Conservation (phyloP, 768 basidiomycete genomes). For the Pleurotus cornucopiae region DNA sequence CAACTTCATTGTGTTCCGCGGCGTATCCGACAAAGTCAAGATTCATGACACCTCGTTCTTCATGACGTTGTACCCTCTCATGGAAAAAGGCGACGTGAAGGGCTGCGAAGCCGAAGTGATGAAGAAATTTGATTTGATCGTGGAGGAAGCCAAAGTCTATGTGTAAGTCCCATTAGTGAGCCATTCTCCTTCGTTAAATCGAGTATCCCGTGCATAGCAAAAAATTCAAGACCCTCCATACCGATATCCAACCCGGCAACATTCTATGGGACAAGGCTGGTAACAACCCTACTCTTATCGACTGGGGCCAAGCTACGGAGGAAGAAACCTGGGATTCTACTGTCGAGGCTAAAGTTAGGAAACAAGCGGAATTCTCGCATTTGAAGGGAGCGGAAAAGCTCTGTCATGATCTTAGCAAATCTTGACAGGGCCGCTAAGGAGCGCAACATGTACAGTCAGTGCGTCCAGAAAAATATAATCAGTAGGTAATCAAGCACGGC, state of each 20-base stretch:
- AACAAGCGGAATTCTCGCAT: background rate
- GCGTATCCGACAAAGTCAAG: background rate
- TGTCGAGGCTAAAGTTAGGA: background rate
- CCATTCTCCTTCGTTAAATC: background rate
- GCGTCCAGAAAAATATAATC: too few relatives aligned
- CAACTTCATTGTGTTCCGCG: background rate
- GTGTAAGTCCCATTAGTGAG: background rate
- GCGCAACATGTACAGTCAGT: too few relatives aligned
- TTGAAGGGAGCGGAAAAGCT: too few relatives aligned
- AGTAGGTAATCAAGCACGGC: too few relatives aligned
- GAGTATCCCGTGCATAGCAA: background rate
- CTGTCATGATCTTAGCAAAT: too few relatives aligned
- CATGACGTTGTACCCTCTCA: background rate
- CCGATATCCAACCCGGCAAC: slow-evolving; percentile 1
- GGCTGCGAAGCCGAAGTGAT: background rate
- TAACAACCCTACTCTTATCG: background rate
- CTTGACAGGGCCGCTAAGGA: too few relatives aligned
- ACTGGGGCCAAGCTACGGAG: background rate
- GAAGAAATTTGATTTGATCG: background rate
- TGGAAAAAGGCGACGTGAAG: background rate
- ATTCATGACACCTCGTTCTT: background rate
- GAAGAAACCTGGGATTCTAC: background rate
- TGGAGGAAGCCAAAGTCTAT: background rate
- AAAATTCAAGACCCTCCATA: background rate
- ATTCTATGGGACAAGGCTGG: slow-evolving; percentile 1